Conservation (phyloP, 2,329 filamentous ascomycete genomes). For the Fusarium marasasianum region DNA sequence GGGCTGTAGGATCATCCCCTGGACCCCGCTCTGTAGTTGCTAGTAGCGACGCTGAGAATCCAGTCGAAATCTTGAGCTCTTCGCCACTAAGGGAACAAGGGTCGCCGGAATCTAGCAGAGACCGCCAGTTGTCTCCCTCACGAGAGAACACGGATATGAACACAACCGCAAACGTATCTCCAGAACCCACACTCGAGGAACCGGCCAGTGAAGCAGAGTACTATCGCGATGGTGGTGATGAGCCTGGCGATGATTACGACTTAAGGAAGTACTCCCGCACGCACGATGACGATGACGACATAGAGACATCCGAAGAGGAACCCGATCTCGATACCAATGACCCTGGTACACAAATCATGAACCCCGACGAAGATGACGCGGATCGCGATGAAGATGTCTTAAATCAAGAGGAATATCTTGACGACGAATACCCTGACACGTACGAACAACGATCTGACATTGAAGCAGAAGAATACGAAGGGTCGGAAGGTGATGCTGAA, state of each 20-base stretch:
- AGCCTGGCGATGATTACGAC: slow-evolving; percentile 48
- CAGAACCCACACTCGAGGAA: slow-evolving; percentile 16
- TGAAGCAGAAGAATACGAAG: slow-evolving; percentile 32
- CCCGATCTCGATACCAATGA: slow-evolving; percentile 43
- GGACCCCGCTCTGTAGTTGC: slow-evolving; percentile 9
- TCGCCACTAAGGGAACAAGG: slow-evolving; percentile 27
- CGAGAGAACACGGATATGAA: slow-evolving; percentile 3
- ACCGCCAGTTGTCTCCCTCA: slow-evolving; percentile 5
- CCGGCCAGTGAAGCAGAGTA: slow-evolving; percentile 34
- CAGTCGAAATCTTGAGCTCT: slow-evolving; percentile 38
- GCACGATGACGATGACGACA: slow-evolving; percentile 48
- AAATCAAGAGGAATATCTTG: slow-evolving; percentile 32
- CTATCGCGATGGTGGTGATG: slow-evolving; percentile 41
- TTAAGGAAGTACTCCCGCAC: slow-evolving; percentile 46
- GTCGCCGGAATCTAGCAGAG: slow-evolving; percentile 11
- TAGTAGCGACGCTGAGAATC: slow-evolving; percentile 31
- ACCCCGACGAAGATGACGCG: slow-evolving; percentile 34
- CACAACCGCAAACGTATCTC: neutral
- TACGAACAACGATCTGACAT: slow-evolving; percentile 33
- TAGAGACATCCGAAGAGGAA: slow-evolving; percentile 43
- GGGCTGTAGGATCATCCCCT: slow-evolving; percentile 16
- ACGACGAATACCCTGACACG: slow-evolving; percentile 16
- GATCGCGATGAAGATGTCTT: slow-evolving; percentile 43
- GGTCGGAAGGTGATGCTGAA: slow-evolving; percentile 45
- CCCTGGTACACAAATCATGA: slow-evolving; percentile 33